Base-by-base conservation (phyloP, 1,284 basidiomycete species). In the Takashimella tepidaria region DNA sequence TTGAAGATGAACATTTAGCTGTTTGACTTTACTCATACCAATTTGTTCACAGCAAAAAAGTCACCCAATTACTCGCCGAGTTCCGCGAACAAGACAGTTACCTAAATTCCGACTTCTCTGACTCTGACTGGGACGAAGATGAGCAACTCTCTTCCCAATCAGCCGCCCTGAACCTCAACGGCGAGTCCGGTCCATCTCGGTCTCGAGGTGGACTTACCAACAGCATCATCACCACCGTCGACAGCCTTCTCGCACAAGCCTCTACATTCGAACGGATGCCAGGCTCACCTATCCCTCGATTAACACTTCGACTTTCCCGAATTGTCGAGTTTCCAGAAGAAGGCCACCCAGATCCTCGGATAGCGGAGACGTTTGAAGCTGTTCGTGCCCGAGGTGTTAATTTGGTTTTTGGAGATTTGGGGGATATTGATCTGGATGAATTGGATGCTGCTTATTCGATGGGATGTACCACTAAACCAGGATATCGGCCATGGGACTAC, bases 51-150 rank as follows among this genome's bases (percentile, higher is more conserved):
- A 83, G 84, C 23, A 90, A 87, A 54, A 69, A 69, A 64, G 85
- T 87, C 53, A 79, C 83, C 0, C 82, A 86, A n/a, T 77, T 91
- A 21, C 70, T 86, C 3, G 80, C 85, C 25, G 88, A 90, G 69
- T 86, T 90, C 60, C 81, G 84, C 40, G 87, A 90, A 74, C 81
- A 86, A 25, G 88, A 91, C 62, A 88, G 87, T 1, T 90, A 89
- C 68, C 63, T 85, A 31, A 87, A 68, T 40, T 66, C 62, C 31
- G 68, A 72, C 46, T 66, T 48, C 45, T 59, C 57, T 5, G 58
- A 60, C 45, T 50, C 54, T 3, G 56, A 83, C 52, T 84, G 84
- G 1, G 81, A 82, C 5, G 78, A 80, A 25, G 81, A 82, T 3
- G 74, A 57, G 21, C 37, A 16, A 12, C 46, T 45, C 20, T 21